Evolutionary conservation across 306 rosid species (phyloP), one percentile per base, ranked within the genome.

Genomic region (apple (Malus domestica)): DNA sequence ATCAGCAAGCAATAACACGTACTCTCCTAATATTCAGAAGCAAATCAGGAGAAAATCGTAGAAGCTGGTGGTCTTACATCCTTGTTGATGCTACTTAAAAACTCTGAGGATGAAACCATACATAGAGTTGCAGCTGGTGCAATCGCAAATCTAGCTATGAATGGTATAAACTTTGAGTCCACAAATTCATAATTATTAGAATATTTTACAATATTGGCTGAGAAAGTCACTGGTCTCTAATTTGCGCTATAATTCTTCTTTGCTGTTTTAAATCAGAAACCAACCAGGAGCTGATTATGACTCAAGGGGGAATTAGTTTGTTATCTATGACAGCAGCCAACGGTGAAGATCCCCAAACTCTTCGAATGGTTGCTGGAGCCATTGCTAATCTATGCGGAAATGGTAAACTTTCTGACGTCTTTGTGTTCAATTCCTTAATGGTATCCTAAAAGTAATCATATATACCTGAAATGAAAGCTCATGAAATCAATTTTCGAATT

Each of bases 91-190:
- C 87, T 96, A 73, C 97, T 96, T 59, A 88, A 84, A 84, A 90
- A 83, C 87, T 82, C 97, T 10, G 87, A 89, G 71, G 97, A 96
- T 65, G 99, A 96, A 85, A 92, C 97, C 76, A 89, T 96, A 82
- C 98, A 90, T 72, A 88, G 99, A 90, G 99, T 96, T 80, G 98
- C 98, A n/a, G 98, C 99, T 7, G 99, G 99, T 61, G 99, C 99
- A 73, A 93, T 96, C 46, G 99, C 99, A 40, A 96, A 96, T 80
- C 86, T 96, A 76, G 99, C 99, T 79, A 96, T 96, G 99, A 96
- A 93, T 45, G 98, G 99, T 96, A 86, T 78, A 76, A 45, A 23
- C 76, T 54, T 46, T 10, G 19, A 32, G 65, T 66, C 72, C 79
- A 27, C 22, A 65, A 35, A 35, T 72, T 32, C 45, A 35, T 72